Evolutionary conservation across 345 rosid genomes (phyloP), one percentile per base, ranked within the genome.

Genomic region (Boechera divaricarpa): DNA sequence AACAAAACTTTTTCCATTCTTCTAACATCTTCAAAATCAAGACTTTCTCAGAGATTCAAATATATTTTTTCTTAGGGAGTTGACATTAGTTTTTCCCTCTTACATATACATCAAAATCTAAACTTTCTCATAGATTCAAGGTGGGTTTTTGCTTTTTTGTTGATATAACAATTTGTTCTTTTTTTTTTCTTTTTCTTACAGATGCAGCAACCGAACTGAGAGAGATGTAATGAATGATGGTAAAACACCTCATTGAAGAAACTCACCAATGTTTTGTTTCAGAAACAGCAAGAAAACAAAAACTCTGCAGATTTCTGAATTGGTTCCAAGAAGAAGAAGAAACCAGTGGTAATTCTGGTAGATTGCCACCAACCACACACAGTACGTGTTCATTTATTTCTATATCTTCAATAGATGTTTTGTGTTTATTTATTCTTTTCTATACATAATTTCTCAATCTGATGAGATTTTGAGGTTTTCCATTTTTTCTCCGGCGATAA

Each of bases 181-280:
- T 28, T 28, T 28, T 2, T 28, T 28, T 28, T 28, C 3, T 26
- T 4, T 11, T 73, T 61, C 6, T 63, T 52, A 67, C 62, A 79
- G 82, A 67, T 79, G 82, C 78, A 73, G 52, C 82, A 73, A 52
- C 75, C 70, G 67, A 79, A 79, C 77, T 78, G 70, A 79, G 66
- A 79, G 70, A 60, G 57, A 56, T 15, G 29, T 64, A 72, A 77
- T 48, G 72, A 70, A 47, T 35, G 80, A 70, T 77, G 47, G 47
- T 70, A 58, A 5, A 65, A 39, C 78, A 78, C 58, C 36, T 79
- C 69, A 47, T 11, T 67, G 82, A 54, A 77, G 76, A 52, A 18
- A 64, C 28, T 65, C 73, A 59, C 41, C 69, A 31, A 47, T 0
- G 5, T 29, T 65, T 44, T 64, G 16, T 56, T 57, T 55, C 69